Percentiles rank a stretch among this genome's conserved stretches.
These are phyloP conservation scores for Miamiensis avidus DNA, from an alignment of 169 alveolate species.

Conservation along the genomic window DNA sequence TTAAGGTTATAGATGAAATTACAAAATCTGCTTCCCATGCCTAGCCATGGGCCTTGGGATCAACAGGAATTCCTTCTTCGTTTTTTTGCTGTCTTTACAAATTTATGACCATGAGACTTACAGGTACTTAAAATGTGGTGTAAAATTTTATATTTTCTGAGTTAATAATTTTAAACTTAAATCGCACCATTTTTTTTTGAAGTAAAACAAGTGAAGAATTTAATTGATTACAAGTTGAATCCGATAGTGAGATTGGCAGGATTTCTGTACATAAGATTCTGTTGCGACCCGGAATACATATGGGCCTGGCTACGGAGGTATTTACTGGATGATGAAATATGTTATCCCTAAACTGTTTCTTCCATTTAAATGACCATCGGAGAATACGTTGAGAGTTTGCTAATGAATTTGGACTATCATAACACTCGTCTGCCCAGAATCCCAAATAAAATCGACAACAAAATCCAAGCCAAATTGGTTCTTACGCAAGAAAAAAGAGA, in stretches of 20 bases:
- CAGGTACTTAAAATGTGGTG: slow-evolving; percentile 10
- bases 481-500: slow-evolving; percentile 52
- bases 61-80: slow-evolving; percentile 71
- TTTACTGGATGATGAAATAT: slow-evolving; percentile 52
- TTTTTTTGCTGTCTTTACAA: slow-evolving; percentile 63
- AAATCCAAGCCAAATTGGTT: slow-evolving; percentile 51
- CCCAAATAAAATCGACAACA: slow-evolving; percentile 54
- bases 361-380: slow-evolving; percentile 48
- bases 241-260: slow-evolving; percentile 60
- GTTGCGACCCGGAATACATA: slow-evolving; percentile 53
- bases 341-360: slow-evolving; percentile 33
- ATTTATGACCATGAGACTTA: slow-evolving; percentile 55
- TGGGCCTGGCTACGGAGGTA: slow-evolving; percentile 58
- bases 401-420: slow-evolving; percentile 56
- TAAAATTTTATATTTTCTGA: too few relatives aligned
- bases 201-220: slow-evolving; percentile 35
- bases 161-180: too few relatives aligned
- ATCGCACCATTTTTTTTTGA: background rate
- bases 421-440: slow-evolving; percentile 65
- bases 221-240: slow-evolving; percentile 40
- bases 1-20: slow-evolving; percentile 46
- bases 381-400: slow-evolving; percentile 61
- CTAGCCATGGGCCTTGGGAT: slow-evolving; percentile 68
- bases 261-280: slow-evolving; percentile 59
- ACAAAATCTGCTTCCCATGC: slow-evolving; percentile 53